Conservation (phyloP, 805 yeast species). For the Sugiyamaella qingdaonensis region DNA sequence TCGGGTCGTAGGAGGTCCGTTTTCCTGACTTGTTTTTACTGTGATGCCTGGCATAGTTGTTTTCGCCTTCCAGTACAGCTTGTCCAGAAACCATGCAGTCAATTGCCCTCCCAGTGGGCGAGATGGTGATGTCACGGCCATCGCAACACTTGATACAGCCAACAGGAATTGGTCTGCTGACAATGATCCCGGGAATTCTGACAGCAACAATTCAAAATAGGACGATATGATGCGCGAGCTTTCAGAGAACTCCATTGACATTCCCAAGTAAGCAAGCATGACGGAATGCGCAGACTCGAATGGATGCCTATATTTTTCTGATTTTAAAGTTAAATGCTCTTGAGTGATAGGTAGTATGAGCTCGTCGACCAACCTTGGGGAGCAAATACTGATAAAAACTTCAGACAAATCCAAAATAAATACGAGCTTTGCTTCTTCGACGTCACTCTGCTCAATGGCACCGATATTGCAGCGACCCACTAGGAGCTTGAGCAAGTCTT, state of each 20-base stretch:
- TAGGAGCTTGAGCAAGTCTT: conserved; percentile 28
- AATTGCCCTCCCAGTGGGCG: conserved; percentile 19
- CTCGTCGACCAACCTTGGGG: conserved; percentile 37
- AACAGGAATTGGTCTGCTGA: conserved; percentile 53
- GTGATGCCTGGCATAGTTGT: conserved; percentile 34
- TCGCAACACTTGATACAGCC: conserved; percentile 55
- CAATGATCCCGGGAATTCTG: conserved; percentile 54
- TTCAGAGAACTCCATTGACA: conserved; percentile 7
- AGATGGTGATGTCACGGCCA: conserved; percentile 38
- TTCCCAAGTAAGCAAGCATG: conserved; percentile 36
- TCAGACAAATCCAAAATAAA: conserved; percentile 34
- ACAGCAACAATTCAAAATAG: conserved; percentile 46
- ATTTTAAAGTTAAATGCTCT: conserved; percentile 12
- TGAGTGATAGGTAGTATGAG: conserved; percentile 30
- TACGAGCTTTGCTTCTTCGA: conserved; percentile 29
- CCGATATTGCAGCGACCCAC: conserved; percentile 28
- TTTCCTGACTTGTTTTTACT: conserved; percentile 15
- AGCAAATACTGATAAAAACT: conserved; percentile 30
- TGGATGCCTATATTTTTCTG: conserved; percentile 28
- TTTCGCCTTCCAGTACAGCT: conserved; percentile 37
- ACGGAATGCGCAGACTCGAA: conserved; percentile 67
- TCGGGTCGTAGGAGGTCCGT: conserved; percentile 35
- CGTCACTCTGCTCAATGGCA: conserved; percentile 21
- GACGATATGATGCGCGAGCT: conserved; percentile 19
- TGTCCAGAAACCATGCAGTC: conserved; percentile 38